Evolutionary conservation across 257 asterid genomes (phyloP).

Genomic region (Solanum chilense): DNA sequence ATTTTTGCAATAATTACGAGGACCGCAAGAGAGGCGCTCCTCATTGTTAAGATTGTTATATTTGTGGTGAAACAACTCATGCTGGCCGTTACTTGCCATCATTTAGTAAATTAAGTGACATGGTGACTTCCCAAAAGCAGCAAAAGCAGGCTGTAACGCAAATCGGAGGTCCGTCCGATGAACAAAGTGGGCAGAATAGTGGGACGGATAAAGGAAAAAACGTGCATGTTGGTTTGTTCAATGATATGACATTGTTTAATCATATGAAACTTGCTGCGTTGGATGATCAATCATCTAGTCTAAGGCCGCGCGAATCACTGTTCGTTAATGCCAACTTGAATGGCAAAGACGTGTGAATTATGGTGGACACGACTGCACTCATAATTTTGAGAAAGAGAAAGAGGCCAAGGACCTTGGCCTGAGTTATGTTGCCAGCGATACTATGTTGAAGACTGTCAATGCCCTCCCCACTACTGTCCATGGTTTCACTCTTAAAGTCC

Average conservation of each 20-base stretch:
- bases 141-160: fast-evolving
- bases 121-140: background rate
- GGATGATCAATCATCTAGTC: no score
- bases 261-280: no score
- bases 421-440: no score
- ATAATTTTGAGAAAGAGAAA: no score
- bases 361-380: background rate
- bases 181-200: no score
- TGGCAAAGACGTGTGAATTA: background rate
- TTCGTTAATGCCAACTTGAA: no score
- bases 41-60: no score
- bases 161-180: fast-evolving
- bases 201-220: background rate
- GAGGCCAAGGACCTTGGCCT: no score
- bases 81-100: fast-evolving
- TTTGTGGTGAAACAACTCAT: background rate
- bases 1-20: no score
- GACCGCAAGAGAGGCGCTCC: background rate
- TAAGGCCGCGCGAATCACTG: no score
- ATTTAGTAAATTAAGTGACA: no score
- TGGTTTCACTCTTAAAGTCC: background rate
- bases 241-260: background rate
- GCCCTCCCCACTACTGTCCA: background rate
- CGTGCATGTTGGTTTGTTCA: background rate
- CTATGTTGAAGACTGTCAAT: no score